Conservation (phyloP, 768 basidiomycete genomes). For the Cystofilobasidium capitatum region DNA sequence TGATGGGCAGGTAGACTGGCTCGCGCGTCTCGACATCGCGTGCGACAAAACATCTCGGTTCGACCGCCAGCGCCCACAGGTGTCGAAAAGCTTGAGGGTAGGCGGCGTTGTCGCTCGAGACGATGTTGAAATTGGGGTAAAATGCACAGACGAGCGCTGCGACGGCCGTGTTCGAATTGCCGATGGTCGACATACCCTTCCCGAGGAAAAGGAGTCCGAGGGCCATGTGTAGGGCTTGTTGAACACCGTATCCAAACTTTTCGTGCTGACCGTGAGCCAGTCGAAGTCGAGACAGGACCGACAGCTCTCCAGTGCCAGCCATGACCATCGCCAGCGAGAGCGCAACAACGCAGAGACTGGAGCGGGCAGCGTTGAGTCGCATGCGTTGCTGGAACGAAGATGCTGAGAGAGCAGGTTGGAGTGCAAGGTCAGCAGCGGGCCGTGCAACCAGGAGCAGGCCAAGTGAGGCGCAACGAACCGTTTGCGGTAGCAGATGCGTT, state of each 20-base stretch:
- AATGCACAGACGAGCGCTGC: slow-evolving; percentile 82
- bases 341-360: slow-evolving; percentile 78
- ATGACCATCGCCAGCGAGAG: slow-evolving; percentile 84
- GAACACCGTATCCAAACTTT: slow-evolving; percentile 50
- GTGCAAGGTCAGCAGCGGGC: neutral
- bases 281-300: slow-evolving; percentile 72
- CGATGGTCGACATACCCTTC: slow-evolving; percentile 80
- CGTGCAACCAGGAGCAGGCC: neutral
- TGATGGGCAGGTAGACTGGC: slow-evolving; percentile 84
- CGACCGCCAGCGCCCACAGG: slow-evolving; percentile 89
- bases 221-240: slow-evolving; percentile 81
- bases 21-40: slow-evolving; percentile 85
- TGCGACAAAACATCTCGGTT: slow-evolving; percentile 83
- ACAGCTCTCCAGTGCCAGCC: slow-evolving; percentile 93
- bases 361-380: slow-evolving; percentile 73
- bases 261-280: slow-evolving; percentile 78
- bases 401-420: slow-evolving; percentile 43
- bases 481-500: slow-evolving; percentile 58
- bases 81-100: slow-evolving; percentile 89
- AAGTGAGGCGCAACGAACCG: slow-evolving; percentile 46
- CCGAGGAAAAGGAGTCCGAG: slow-evolving; percentile 88
- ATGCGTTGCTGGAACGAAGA: slow-evolving; percentile 78
- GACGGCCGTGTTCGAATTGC: slow-evolving; percentile 82
- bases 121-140: slow-evolving; percentile 75
- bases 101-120: slow-evolving; percentile 75